phyloP scores from a whole-genome alignment of 2,329 filamentous ascomycete species.

The Xylariaceae sp. region DNA sequence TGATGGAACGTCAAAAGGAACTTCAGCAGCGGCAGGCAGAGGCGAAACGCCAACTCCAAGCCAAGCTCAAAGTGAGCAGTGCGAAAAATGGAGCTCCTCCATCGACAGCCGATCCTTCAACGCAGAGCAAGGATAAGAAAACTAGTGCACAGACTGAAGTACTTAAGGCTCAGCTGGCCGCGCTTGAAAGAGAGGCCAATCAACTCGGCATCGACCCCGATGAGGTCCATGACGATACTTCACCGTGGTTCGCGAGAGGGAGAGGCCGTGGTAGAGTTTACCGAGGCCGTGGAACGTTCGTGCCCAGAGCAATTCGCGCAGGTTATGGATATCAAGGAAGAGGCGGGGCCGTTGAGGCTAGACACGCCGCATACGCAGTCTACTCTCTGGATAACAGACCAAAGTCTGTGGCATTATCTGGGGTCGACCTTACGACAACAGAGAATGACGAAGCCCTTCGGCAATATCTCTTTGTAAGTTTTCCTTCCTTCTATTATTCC shows the following conservation, averaged over 20 bases:
- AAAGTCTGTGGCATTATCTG: slow-evolving; percentile 58
- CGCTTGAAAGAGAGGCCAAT: slow-evolving; percentile 67
- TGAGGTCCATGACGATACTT: slow-evolving; percentile 39
- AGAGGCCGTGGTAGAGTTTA: slow-evolving; percentile 36
- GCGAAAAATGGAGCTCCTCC: slow-evolving; percentile 21
- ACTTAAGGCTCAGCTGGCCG: slow-evolving; percentile 65
- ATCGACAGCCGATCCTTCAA: slow-evolving; percentile 20
- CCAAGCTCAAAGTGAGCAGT: slow-evolving; percentile 54
- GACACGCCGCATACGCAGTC: slow-evolving; percentile 49
- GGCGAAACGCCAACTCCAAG: slow-evolving; percentile 57
- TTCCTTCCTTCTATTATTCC: neutral
- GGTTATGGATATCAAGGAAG: slow-evolving; percentile 44
- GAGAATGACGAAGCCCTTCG: slow-evolving; percentile 63
- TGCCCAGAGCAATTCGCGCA: slow-evolving; percentile 36
- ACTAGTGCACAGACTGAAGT: slow-evolving; percentile 50
- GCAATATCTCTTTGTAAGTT: slow-evolving; percentile 63
- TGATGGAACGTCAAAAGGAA: slow-evolving; percentile 59
- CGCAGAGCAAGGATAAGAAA: slow-evolving; percentile 27
- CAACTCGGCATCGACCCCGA: slow-evolving; percentile 62
- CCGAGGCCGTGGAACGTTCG: slow-evolving; percentile 35
- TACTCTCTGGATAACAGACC: slow-evolving; percentile 73
- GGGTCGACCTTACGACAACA: slow-evolving; percentile 55
- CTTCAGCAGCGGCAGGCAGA: slow-evolving; percentile 58
- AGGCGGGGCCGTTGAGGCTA: slow-evolving; percentile 32
- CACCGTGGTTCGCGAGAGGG: slow-evolving; percentile 34